These are phyloP conservation scores for Cunninghamia lanceolata DNA, from an alignment of 75 land plant genomes.

Conservation along the genomic window DNA sequence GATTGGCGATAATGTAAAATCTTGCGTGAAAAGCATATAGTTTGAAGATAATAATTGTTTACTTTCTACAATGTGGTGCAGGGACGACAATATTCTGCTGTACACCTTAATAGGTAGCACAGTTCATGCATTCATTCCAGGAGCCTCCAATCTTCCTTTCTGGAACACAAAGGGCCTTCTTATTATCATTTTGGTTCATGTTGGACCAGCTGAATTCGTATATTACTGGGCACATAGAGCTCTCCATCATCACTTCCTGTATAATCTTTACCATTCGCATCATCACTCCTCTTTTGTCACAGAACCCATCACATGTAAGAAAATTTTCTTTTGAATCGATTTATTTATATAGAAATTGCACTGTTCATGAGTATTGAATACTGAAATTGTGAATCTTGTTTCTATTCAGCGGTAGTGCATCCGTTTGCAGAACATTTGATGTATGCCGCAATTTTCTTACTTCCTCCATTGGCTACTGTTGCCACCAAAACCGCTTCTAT, in stretches of 20 bases:
- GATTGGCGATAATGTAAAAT: too few relatives aligned
- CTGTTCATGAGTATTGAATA: too few relatives aligned
- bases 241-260: constrained; percentile 83
- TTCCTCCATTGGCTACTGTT: constrained; percentile 27
- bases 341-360: neutral
- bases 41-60: too few relatives aligned
- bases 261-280: constrained; percentile 80
- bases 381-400: too few relatives aligned
- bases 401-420: too few relatives aligned
- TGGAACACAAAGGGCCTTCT: constrained; percentile 64
- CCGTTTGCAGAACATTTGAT: neutral
- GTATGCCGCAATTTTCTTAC: constrained; percentile 54
- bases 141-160: constrained; percentile 23
- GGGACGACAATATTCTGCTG: constrained; percentile 6
- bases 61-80: neutral
- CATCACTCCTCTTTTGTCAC: constrained; percentile 81
- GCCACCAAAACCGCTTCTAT: constrained; percentile 45
- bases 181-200: constrained; percentile 38
- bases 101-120: neutral
- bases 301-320: constrained; percentile 82
- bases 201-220: constrained; percentile 78
- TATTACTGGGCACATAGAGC: constrained; percentile 95
- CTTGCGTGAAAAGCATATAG: too few relatives aligned
- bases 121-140: constrained; percentile 1
- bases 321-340: neutral